Evolutionary conservation across 768 basidiomycete species (phyloP), one percentile per base, ranked within the genome.

Genomic region (Trametes cubensis): DNA sequence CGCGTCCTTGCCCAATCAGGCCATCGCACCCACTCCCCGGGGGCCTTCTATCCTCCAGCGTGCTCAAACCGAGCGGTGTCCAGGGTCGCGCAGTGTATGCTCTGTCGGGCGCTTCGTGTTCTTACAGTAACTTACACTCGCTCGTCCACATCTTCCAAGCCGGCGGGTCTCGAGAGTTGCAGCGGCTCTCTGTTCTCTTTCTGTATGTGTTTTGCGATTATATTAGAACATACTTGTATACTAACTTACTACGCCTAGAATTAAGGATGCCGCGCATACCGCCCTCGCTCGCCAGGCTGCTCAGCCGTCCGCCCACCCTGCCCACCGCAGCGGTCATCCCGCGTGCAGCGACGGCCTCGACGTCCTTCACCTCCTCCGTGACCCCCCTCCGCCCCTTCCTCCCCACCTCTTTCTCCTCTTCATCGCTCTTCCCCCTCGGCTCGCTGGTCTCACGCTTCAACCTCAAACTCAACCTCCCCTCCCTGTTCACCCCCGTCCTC

Each of bases 401-500:
- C 18, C 55, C 64, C 47, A 46, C 61, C 34, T 26, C 50, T 3
- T 13, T 50, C 26, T 18, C 58, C 21, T 45, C 61, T 13, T 15
- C 65, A 4, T 54, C 60, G 15, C 40, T 62, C 0, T 51, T 39
- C 23, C 63, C 54, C 7, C 58, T 58, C 25, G n/a, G 48, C 8
- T 46, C 55, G 10, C 59, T 58, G 8, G 23, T 55, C 20, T 61
- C 60, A 25, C 65, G 61, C 7, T 38, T 62, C 49, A 58, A 41
- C 39, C 65, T 62, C 58, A 58, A 40, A 51, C 20, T 47, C 44
- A 20, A 53, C 7, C 54, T 62, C 30, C 78, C 80, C 2, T 74
- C 79, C 23, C 66, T 79, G 48, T 73, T 79, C 62, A 71, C 76
- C 42, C 74, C 79, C 2, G 70, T 82, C 8, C 74, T 80, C 34